phyloP scores from a whole-genome alignment of 495 filamentous ascomycete species.

The Amphirosellinia nigrospora region DNA sequence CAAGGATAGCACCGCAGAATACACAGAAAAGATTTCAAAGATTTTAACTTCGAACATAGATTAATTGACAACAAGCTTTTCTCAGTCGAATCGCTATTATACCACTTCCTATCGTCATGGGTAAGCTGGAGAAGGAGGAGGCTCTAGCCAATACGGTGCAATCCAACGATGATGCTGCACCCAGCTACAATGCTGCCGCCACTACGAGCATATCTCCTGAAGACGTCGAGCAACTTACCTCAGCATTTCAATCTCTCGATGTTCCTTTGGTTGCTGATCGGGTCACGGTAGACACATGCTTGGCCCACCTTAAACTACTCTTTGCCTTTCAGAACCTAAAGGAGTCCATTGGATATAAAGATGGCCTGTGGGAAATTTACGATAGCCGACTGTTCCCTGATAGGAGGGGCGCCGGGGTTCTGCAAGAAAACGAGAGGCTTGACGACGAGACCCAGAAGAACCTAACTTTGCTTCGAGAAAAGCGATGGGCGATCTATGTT shows the following conservation, averaged over 20 bases:
- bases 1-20: too few species aligned
- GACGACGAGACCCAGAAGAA: conserved; percentile 35
- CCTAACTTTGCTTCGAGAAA: conserved; percentile 68
- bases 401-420: conserved; percentile 27
- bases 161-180: neutral
- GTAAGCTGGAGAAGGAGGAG: conserved; percentile 3
- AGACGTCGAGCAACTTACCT: conserved; percentile 41
- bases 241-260: conserved; percentile 49
- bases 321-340: conserved; percentile 71
- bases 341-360: conserved; percentile 65
- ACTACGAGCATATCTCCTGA: neutral
- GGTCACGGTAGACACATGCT: conserved; percentile 55
- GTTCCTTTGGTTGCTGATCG: conserved; percentile 35
- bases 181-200: conserved; percentile 12
- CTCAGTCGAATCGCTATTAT: neutral
- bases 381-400: conserved; percentile 52
- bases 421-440: conserved; percentile 26
- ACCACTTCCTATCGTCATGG: neutral
- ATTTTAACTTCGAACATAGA: neutral
- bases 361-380: conserved; percentile 69
- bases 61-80: neutral
- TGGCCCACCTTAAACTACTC: conserved; percentile 80
- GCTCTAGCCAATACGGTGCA: neutral
- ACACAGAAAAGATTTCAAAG: neutral
- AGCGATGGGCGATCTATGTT: conserved; percentile 80